Evolutionary conservation across 495 filamentous ascomycete species (phyloP).

Genomic region (Immersiella caudata): DNA sequence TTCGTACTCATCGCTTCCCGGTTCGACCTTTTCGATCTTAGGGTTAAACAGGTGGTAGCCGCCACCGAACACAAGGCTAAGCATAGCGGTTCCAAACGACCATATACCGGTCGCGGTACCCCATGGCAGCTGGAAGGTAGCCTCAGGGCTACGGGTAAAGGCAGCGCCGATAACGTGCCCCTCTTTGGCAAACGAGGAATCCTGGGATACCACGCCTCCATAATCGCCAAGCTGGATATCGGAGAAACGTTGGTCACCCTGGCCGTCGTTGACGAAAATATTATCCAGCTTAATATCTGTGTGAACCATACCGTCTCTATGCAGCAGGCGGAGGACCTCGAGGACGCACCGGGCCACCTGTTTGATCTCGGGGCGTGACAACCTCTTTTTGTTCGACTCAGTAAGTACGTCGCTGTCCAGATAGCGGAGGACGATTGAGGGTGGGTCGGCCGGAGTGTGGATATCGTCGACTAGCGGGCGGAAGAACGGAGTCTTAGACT

Average conservation of each 20-base stretch:
- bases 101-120: slow-evolving; percentile 49
- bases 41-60: slow-evolving; percentile 50
- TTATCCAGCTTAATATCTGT: slow-evolving; percentile 51
- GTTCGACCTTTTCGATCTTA: slow-evolving; percentile 33
- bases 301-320: slow-evolving; percentile 46
- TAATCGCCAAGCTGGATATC: slow-evolving; percentile 47
- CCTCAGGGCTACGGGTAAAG: slow-evolving; percentile 47
- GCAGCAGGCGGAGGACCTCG: slow-evolving; percentile 42
- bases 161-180: slow-evolving; percentile 41
- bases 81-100: slow-evolving; percentile 48
- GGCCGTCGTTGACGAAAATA: slow-evolving; percentile 44
- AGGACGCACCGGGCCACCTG: slow-evolving; percentile 44
- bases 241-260: slow-evolving; percentile 37
- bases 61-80: slow-evolving; percentile 45
- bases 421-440: slow-evolving; percentile 46
- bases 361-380: slow-evolving; percentile 47
- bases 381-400: slow-evolving; percentile 38
- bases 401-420: slow-evolving; percentile 44
- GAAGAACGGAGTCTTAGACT: slow-evolving; percentile 36
- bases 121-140: slow-evolving; percentile 40
- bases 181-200: slow-evolving; percentile 43
- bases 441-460: slow-evolving; percentile 41
- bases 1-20: slow-evolving; percentile 45
- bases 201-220: slow-evolving; percentile 39
- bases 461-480: slow-evolving; percentile 47